Evolutionary conservation across 345 rosid species (phyloP), one percentile per base, ranked within the genome.

Genomic region (Populus nigra): DNA sequence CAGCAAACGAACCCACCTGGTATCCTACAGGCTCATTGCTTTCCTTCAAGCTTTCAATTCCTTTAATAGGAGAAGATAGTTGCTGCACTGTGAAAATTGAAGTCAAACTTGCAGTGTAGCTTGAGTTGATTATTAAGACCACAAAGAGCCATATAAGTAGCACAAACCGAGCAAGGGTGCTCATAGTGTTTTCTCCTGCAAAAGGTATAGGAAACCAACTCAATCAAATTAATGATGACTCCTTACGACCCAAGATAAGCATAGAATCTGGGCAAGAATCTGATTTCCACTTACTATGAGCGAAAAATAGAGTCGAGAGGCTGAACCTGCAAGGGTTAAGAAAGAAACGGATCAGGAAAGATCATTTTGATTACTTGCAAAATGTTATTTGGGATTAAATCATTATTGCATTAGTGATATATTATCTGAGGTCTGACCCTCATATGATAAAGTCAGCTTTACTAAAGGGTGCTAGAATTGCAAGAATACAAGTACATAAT

Each of bases 71-170:
- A 77, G 99, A 96, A 38, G 87, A 89, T 25, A 96, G 88, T 80
- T 91, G 98, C 78, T 96, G 97, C 69, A 96, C 98, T 20, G 99
- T 95, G 71, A 95, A 90, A 65, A 93, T 92, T 10, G 98, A 95
- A 71, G 99, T 95, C 81, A 95, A 85, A 85, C 96, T 92, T 53
- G 99, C 98, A 16, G 99, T 95, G 91, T 93, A 95, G 86, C 96
- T 96, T 2, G 98, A 96, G 89, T 91, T 96, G 81, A 96, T 88
- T 77, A 96, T 92, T 73, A 93, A 83, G 66, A 96, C 99, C 65
- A 93, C 97, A 68, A 91, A 96, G 68, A 96, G 91, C 99, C 98
- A 93, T 83, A 93, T 88, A 72, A 93, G 83, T 69, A 93, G 89
- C 80, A 96, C 99, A 66, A 88, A 18, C 31, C 97, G 91, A 45